Evolutionary conservation across 2,329 filamentous ascomycete species (phyloP).

Genomic region (Colletotrichum agaves): DNA sequence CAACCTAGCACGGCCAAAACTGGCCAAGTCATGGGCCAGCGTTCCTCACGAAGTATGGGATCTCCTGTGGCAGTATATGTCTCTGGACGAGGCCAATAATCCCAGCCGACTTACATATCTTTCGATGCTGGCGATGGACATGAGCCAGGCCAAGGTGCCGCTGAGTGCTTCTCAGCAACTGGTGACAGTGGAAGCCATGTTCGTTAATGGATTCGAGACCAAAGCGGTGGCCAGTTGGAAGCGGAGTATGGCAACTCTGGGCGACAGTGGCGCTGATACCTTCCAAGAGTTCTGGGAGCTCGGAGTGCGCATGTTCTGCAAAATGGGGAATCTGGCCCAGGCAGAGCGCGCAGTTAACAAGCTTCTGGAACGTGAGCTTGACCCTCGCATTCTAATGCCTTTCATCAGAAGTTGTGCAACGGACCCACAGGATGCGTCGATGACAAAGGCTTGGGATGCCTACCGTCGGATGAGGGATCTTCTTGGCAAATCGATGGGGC

Average conservation of each 20-base stretch:
- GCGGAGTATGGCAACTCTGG: constrained; percentile 64
- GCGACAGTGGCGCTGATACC: constrained; percentile 54
- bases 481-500: constrained; percentile 69
- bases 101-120: constrained; percentile 70
- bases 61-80: constrained; percentile 73
- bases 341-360: constrained; percentile 67
- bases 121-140: constrained; percentile 72
- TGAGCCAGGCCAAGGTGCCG: constrained; percentile 66
- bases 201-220: constrained; percentile 68
- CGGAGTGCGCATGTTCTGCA: constrained; percentile 72
- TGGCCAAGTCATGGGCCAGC: constrained; percentile 59
- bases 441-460: constrained; percentile 71
- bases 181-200: constrained; percentile 75
- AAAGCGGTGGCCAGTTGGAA: constrained; percentile 74
- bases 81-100: constrained; percentile 61
- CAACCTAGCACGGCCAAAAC: constrained; percentile 54
- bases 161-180: constrained; percentile 70
- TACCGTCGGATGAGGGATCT: constrained; percentile 73
- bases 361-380: constrained; percentile 60
- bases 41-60: constrained; percentile 72
- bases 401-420: constrained; percentile 76
- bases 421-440: constrained; percentile 55
- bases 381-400: constrained; percentile 70
- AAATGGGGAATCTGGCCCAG: constrained; percentile 66
- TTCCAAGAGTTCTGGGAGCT: constrained; percentile 70